These are phyloP conservation scores for Xylaria arbuscula DNA, from an alignment of 2,329 filamentous ascomycete species.

Conservation along the genomic window DNA sequence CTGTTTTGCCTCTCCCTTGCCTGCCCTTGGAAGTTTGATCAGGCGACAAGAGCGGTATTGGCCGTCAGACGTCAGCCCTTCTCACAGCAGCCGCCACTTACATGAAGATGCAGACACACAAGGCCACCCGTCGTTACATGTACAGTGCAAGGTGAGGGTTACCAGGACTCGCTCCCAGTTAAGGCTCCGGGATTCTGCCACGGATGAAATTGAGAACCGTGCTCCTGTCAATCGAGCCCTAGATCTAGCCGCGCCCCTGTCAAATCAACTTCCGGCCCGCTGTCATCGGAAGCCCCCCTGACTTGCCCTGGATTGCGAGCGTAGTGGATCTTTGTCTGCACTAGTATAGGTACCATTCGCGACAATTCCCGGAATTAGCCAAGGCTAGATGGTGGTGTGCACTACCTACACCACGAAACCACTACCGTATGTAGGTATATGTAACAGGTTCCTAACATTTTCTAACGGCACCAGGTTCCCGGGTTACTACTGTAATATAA, in stretches of 20 bases:
- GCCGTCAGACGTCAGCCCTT: slow-evolving; percentile 21
- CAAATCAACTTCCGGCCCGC: slow-evolving; percentile 43
- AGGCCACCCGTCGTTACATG: neutral
- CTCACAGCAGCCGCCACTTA: slow-evolving; percentile 27
- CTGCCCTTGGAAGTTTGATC: slow-evolving; percentile 11
- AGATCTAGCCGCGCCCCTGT: slow-evolving; percentile 42
- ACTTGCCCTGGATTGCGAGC: slow-evolving; percentile 24
- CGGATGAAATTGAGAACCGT: slow-evolving; percentile 32
- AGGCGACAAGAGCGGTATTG: slow-evolving; percentile 15
- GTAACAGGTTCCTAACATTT: slow-evolving; percentile 20
- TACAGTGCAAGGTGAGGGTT: too few species aligned
- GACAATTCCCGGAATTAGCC: slow-evolving; percentile 48
- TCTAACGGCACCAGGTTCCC: slow-evolving; percentile 37
- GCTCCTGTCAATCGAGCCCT: slow-evolving; percentile 43
- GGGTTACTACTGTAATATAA: slow-evolving; percentile 26
- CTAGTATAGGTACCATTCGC: slow-evolving; percentile 42
- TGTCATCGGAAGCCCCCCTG: slow-evolving; percentile 40
- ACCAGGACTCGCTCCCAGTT: neutral
- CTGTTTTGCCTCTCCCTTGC: slow-evolving; percentile 16
- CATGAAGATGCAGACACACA: neutral
- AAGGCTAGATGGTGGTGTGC: slow-evolving; percentile 32
- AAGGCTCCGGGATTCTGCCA: slow-evolving; percentile 12
- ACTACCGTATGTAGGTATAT: neutral
- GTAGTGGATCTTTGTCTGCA: slow-evolving; percentile 15
- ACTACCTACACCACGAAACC: neutral